Conservation (phyloP, 1,284 basidiomycete species). For the Veloporphyrellus conicus region DNA sequence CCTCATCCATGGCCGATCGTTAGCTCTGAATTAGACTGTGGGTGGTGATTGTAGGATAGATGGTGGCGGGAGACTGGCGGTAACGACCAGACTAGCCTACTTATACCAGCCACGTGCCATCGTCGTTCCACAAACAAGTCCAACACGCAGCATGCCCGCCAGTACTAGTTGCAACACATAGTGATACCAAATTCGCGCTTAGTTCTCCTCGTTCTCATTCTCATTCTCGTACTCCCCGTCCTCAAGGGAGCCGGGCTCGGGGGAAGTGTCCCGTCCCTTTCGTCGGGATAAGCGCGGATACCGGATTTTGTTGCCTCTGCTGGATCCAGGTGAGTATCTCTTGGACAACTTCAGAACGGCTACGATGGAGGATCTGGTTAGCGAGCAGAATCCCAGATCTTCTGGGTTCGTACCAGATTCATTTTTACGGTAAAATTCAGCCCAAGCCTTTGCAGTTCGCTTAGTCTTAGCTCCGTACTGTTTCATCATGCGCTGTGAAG, state of each 20-base stretch:
- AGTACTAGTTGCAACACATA: neutral
- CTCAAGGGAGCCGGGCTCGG: conserved; percentile 11
- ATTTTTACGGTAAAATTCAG: conserved; percentile 52
- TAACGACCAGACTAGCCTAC: conserved; percentile 15
- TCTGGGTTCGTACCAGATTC: conserved; percentile 42
- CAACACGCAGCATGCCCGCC: neutral
- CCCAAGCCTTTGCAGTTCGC: conserved; percentile 55
- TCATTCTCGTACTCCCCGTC: conserved; percentile 26
- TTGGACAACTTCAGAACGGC: conserved; percentile 26
- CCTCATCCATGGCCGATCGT: conserved; percentile 71
- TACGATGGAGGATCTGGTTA: conserved; percentile 11
- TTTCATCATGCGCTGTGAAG: conserved; percentile 1
- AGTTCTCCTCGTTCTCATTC: conserved; percentile 17
- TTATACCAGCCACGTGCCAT: conserved; percentile 31
- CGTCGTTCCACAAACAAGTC: conserved; percentile 16
- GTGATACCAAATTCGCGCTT: neutral
- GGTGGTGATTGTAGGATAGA: conserved; percentile 14
- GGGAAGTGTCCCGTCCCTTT: conserved; percentile 6
- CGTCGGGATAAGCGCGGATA: conserved; percentile 24
- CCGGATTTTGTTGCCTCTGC: conserved; percentile 11
- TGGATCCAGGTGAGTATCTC: conserved; percentile 14
- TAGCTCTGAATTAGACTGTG: conserved; percentile 10
- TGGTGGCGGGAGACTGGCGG: neutral
- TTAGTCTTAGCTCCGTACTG: conserved; percentile 40
- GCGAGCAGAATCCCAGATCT: conserved; percentile 4